Percentiles rank a stretch among this genome's conserved stretches.
These are phyloP conservation scores for Cicer pinnatifidum DNA, from an alignment of 306 rosid species.

Conservation along the genomic window DNA sequence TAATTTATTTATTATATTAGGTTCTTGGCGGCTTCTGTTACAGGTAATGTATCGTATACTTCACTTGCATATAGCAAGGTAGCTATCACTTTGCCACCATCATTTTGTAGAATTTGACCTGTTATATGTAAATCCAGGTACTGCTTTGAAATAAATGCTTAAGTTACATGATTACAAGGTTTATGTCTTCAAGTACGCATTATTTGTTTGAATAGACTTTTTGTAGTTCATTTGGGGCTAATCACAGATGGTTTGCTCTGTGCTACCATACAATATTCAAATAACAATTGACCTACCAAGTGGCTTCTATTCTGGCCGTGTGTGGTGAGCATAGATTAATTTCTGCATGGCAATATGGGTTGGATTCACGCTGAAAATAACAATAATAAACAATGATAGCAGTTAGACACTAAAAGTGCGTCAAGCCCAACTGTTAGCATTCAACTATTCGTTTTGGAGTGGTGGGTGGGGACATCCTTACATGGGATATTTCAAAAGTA, in stretches of 20 bases:
- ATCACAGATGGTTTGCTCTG: neutral
- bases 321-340: neutral
- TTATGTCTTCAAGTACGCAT: constrained; percentile 8
- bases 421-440: neutral
- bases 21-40: constrained; percentile 37
- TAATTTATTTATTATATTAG: constrained; percentile 26
- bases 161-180: neutral
- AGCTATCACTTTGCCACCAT: constrained; percentile 31
- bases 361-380: neutral
- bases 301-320: neutral
- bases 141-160: constrained; percentile 29
- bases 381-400: neutral
- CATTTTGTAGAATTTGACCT: constrained; percentile 31
- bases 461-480: constrained; percentile 43
- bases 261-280: neutral
- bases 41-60: constrained; percentile 34
- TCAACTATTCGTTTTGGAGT: constrained; percentile 6
- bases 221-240: neutral
- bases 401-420: too few relatives aligned
- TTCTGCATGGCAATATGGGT: constrained; percentile 9
- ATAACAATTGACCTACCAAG: too few relatives aligned
- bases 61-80: constrained; percentile 34
- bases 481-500: constrained; percentile 49
- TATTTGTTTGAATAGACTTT: neutral
- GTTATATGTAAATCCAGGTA: constrained; percentile 29